Evolutionary conservation across 257 asterid genomes (phyloP).

Genomic region (Solanum bulbocastanum): DNA sequence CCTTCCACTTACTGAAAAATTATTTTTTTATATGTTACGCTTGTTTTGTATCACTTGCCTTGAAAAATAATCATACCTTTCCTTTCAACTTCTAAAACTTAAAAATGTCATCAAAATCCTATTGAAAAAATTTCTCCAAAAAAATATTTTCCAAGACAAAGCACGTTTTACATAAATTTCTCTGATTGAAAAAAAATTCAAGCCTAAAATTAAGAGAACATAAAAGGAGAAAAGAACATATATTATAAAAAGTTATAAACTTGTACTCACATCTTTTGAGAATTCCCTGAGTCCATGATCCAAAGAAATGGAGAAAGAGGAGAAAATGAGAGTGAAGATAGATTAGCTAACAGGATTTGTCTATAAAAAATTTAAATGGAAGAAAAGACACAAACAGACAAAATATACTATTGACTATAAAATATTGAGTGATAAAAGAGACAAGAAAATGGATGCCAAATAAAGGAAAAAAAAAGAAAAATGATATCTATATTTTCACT

Average conservation of each 20-base stretch:
- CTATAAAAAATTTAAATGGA: background rate
- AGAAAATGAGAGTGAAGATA: background rate
- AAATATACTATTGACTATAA: background rate
- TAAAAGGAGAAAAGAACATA: background rate
- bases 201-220: background rate
- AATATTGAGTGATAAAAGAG: background rate
- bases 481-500: background rate
- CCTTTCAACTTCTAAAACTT: background rate
- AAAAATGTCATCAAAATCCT: background rate
- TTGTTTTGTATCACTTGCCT: background rate
- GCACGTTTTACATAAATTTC: background rate
- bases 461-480: background rate
- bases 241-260: background rate
- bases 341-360: background rate
- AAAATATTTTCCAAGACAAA: background rate
- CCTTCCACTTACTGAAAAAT: background rate
- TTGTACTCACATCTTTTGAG: background rate
- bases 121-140: background rate
- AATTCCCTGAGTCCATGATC: background rate
- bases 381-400: background rate
- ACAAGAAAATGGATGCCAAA: background rate
- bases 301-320: background rate
- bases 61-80: background rate
- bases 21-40: background rate
- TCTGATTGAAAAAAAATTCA: background rate